Conservation (phyloP, 2,329 filamentous ascomycete species). For the Xylaria digitata region DNA sequence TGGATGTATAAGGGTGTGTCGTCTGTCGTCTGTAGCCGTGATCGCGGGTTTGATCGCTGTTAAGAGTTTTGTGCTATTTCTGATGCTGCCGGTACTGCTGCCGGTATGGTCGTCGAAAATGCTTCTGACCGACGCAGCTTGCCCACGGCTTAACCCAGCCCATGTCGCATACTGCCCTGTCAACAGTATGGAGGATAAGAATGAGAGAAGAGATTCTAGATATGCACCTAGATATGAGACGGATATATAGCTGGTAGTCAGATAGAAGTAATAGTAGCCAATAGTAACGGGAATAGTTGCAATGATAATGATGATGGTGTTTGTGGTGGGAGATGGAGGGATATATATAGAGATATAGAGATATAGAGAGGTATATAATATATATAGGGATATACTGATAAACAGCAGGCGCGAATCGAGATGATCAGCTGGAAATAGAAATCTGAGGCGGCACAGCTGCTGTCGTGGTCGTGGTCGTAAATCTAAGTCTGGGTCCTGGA, state of each 20-base stretch:
- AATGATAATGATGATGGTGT: too few relatives aligned
- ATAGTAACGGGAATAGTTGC: too few relatives aligned
- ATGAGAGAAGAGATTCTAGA: not conserved
- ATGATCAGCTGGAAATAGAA: constrained; percentile 8
- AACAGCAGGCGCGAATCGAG: constrained; percentile 1
- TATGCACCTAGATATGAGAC: not conserved
- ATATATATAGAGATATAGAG: constrained; percentile 1
- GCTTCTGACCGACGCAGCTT: constrained; percentile 48
- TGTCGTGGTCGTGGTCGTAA: not conserved
- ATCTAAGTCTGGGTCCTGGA: not conserved
- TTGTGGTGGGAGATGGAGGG: constrained; percentile 5
- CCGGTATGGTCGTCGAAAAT: constrained; percentile 42
- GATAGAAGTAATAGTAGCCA: too few relatives aligned
- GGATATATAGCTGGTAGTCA: not conserved
- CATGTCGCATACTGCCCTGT: constrained; percentile 42
- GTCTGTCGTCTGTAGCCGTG: constrained; percentile 13
- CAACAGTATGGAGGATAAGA: constrained; percentile 22
- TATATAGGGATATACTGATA: not conserved
- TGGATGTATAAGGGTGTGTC: not conserved
- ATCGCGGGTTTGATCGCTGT: constrained; percentile 3
- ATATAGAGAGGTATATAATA: not conserved
- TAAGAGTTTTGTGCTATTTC: constrained; percentile 12
- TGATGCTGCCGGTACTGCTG: constrained; percentile 32
- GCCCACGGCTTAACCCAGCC: constrained; percentile 45
- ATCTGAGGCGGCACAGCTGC: constrained; percentile 6